A percentile compares a stretch with the other conserved stretches of the same genome.
Evolutionary conservation across 352 stramenopile species (phyloP).

Genomic region (Phytophthora idaei): DNA sequence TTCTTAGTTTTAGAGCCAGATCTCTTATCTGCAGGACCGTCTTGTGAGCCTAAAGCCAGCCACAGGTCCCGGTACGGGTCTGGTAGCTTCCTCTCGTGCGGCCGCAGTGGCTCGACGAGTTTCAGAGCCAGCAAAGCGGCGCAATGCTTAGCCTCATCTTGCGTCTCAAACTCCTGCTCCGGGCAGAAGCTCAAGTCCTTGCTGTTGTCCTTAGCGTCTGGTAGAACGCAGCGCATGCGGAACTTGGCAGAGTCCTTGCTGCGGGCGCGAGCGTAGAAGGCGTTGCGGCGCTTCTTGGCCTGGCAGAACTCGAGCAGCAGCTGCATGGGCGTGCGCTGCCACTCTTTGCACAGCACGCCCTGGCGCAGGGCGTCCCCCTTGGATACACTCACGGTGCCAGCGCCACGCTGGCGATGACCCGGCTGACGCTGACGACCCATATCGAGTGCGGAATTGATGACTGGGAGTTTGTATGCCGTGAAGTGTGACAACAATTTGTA

Average conservation of each 20-base stretch:
- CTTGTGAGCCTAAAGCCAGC: conserved; percentile 51
- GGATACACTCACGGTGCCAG: conserved; percentile 87
- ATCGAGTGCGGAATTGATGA: too few species aligned
- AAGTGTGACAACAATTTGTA: too few species aligned
- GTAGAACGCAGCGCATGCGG: conserved; percentile 87
- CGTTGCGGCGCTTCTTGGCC: conserved; percentile 88
- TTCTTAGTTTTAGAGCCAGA: conserved; percentile 7
- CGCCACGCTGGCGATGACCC: conserved; percentile 87
- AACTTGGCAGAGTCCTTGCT: conserved; percentile 36
- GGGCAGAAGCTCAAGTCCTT: conserved; percentile 95
- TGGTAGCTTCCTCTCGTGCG: conserved; percentile 95
- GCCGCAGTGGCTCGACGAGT: conserved; percentile 92
- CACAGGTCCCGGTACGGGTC: conserved; percentile 97
- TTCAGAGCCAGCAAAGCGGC: conserved; percentile 94
- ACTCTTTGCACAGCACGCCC: conserved; percentile 93
- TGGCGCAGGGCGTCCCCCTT: conserved; percentile 79
- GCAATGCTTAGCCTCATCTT: conserved; percentile 93
- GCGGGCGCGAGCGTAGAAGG: conserved; percentile 66
- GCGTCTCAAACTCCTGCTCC: conserved; percentile 74
- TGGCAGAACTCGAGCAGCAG: conserved; percentile 95
- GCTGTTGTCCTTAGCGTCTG: conserved; percentile 92
- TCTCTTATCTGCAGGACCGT: not conserved
- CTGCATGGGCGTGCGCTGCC: conserved; percentile 93
- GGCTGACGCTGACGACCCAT: conserved; percentile 32
- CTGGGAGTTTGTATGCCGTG: too few species aligned